Base-by-base conservation (phyloP, 495 filamentous ascomycete species). In the Penicillium simplicissimum region DNA sequence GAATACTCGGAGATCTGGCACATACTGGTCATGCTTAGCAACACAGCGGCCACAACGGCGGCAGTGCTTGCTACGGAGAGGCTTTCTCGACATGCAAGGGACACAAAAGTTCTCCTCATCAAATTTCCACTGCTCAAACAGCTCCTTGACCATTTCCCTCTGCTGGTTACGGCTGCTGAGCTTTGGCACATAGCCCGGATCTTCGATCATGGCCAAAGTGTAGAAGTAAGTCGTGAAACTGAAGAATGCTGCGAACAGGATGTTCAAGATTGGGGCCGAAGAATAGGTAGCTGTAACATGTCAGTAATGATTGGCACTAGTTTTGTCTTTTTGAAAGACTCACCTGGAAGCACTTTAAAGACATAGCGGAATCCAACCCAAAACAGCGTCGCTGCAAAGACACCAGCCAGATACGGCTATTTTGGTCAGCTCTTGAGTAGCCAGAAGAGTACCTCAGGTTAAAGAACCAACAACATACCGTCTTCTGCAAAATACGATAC, bases 11-110 rank as follows among this genome's bases (percentile, higher is more conserved):
- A 8, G 33, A 5, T 15, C 35, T 47, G 54, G 33, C 17, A 77
- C 93, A 80, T 77, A 97, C 94, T 98, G 95, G 70, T 98, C 95
- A 74, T 97, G 90, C 76, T 95, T 97, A 33, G 95, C 92, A 63
- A 98, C 88, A 74, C 95, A 98, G 52, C 95, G 91, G 59, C 87
- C 84, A 67, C 95, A 98, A 62, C 88, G 83, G 68, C 87, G 88
- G 77, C 95, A 98, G 76, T 98, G 95, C 81, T 96, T 98, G 79
- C 92, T 96, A 52, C 95, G 84, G 55, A 98, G 75, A 7, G 95
- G 96, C 71, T 87, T 92, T 55, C 95, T 83, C 55, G 95, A 87
- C 93, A 98, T 96, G 76, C 95, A 98, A 35, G 83, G 82, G 33
- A 95, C 87, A 71, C 95, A 98, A 69, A 97, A 98, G 68, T 97